These are phyloP conservation scores for Gracilaria gracilis DNA, from an alignment of 23 red algal genomes.

Conservation along the genomic window DNA sequence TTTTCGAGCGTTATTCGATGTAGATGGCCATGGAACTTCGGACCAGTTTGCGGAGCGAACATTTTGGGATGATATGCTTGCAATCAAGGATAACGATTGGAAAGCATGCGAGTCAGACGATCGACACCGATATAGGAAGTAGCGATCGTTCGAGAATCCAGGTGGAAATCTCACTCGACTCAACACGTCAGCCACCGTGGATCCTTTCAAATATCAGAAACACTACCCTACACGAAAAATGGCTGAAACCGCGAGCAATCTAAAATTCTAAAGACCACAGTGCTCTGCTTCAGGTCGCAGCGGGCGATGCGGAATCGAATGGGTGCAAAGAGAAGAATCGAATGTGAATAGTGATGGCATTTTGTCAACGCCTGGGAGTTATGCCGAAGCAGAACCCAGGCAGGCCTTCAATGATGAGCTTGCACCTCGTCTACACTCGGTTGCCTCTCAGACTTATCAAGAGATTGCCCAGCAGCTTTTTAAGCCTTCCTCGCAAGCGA, in stretches of 20 bases:
- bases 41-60: constrained; percentile 8
- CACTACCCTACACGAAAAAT: constrained; percentile 53
- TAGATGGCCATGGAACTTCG: background rate
- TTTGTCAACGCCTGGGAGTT: background rate
- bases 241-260: constrained; percentile 42
- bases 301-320: background rate
- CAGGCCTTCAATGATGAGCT: background rate
- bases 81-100: background rate
- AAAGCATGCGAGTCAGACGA: background rate
- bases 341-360: background rate
- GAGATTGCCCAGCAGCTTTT: constrained; percentile 47
- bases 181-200: constrained; percentile 51
- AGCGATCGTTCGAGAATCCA: constrained; percentile 20
- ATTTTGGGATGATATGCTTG: constrained; percentile 33
- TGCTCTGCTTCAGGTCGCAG: background rate
- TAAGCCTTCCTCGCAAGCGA: constrained; percentile 49
- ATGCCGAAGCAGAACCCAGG: background rate
- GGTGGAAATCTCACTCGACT: constrained; percentile 17
- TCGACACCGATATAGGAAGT: background rate
- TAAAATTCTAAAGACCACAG: constrained; percentile 38
- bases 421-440: background rate
- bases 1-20: constrained; percentile 18
- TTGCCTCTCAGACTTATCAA: background rate
- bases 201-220: constrained; percentile 69
- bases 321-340: background rate